Evolutionary conservation across 305 asterid genomes (phyloP).

Genomic region (Solanum hybrid): DNA sequence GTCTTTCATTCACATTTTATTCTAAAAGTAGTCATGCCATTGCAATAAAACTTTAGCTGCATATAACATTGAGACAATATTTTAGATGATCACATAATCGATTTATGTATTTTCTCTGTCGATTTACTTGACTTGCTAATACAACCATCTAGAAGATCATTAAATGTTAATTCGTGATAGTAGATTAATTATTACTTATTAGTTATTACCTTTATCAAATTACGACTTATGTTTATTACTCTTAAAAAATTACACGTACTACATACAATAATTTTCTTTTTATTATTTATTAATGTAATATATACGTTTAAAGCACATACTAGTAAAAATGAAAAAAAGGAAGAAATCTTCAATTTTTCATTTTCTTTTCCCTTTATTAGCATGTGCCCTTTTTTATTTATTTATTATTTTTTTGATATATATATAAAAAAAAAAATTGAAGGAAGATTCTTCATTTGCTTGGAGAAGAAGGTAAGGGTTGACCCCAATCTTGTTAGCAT

Average conservation of each 20-base stretch:
- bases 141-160: not conserved
- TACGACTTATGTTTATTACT: not conserved
- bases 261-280: not conserved
- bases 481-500: not conserved
- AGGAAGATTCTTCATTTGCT: not conserved
- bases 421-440: not conserved
- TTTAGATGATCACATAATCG: too few relatives aligned
- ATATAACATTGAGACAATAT: not conserved
- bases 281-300: not conserved
- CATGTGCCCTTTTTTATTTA: not conserved
- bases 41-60: not conserved
- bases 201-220: not conserved
- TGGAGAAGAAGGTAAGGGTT: not conserved
- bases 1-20: not conserved
- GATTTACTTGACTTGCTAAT: not conserved
- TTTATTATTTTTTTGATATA: too few relatives aligned
- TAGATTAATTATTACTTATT: not conserved
- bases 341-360: not conserved
- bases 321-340: not conserved
- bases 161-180: not conserved
- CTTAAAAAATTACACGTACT: not conserved
- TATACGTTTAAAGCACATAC: not conserved
- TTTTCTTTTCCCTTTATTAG: not conserved
- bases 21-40: not conserved
- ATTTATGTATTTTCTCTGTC: not conserved